Base-by-base conservation (phyloP, 108 stramenopile genomes). In the Mediolabrus comicus region DNA sequence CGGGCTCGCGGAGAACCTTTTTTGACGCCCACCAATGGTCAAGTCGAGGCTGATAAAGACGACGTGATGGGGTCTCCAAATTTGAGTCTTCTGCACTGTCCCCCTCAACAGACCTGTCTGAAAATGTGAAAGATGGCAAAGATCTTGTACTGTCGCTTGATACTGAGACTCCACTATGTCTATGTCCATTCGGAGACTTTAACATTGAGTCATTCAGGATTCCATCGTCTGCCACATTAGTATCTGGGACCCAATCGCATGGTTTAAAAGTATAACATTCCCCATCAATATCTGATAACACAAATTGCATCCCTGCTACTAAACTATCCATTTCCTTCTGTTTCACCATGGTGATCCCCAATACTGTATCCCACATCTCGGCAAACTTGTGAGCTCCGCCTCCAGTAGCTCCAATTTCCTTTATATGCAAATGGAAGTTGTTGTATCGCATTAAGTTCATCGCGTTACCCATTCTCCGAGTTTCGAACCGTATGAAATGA, bases 341-440 rank as follows among this genome's bases (percentile, higher is more conserved):
- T 70, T 97, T 97, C 35, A 78, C 57, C 79, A 99, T 91, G 43
- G 65, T 55, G 4, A 99, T 96, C 4, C 94, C 97, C 8, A 98
- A 65, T n/a, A 87, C 65, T 55, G 83, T 62, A 39, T 90, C 81
- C 84, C 96, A 95, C 14, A 83, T 80, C 12, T 86, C 65, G 17
- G 95, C 93, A 87, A 87, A 99, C 77, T 99, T 99, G 84, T 95
- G 97, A 11, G 98, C 96, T 6, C 99, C 99, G 17, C 99, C 99
- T 4, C 98, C 98, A 2, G 97, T 99, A 3, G 88, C 85, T 11
- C 92, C 86, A 81, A 91, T 86, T 80, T 90, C 74, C 53, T 64
- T 67, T 51, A 92, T 89, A 53, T 85, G 86, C 59, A 88, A 62
- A 55, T 92, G 91, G 79, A 95, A 70, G 63, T 92, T 75, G 62